These are phyloP conservation scores for Rhododendron williamsianum DNA, from an alignment of 148 eudicot species.

Conservation along the genomic window DNA sequence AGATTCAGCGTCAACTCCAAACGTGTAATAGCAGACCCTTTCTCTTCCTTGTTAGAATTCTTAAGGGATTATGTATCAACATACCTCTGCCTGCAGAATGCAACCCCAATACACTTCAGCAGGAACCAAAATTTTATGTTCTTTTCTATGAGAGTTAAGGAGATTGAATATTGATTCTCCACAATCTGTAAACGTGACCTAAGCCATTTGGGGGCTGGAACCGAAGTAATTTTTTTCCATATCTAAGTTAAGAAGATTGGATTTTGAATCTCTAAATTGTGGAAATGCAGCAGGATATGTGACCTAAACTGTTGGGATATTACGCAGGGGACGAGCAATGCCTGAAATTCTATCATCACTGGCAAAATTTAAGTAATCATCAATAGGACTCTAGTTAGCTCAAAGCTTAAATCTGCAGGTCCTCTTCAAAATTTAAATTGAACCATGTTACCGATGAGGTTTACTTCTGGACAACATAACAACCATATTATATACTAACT, in stretches of 20 bases:
- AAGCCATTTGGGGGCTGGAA: neutral
- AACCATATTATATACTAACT: neutral
- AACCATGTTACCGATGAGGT: neutral
- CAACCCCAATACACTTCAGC: neutral
- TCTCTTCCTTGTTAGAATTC: neutral
- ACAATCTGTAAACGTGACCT: neutral
- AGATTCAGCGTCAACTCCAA: neutral
- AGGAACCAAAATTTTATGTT: neutral
- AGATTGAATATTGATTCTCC: neutral
- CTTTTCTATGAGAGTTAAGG: neutral
- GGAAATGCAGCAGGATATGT: neutral
- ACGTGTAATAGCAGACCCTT: neutral
- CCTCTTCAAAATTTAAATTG: neutral
- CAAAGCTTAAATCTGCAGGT: neutral
- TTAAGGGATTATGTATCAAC: neutral
- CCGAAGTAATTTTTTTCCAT: neutral
- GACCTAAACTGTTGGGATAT: neutral
- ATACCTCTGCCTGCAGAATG: neutral
- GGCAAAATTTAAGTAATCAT: neutral
- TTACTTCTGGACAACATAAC: neutral
- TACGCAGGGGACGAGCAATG: neutral
- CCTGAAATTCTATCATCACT: neutral
- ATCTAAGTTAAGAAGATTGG: neutral
- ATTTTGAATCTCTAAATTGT: neutral
- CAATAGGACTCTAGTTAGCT: neutral